Evolutionary conservation across 1,139 yeast genomes (phyloP).

Genomic region (Zygosaccharomyces pseudobailii): DNA sequence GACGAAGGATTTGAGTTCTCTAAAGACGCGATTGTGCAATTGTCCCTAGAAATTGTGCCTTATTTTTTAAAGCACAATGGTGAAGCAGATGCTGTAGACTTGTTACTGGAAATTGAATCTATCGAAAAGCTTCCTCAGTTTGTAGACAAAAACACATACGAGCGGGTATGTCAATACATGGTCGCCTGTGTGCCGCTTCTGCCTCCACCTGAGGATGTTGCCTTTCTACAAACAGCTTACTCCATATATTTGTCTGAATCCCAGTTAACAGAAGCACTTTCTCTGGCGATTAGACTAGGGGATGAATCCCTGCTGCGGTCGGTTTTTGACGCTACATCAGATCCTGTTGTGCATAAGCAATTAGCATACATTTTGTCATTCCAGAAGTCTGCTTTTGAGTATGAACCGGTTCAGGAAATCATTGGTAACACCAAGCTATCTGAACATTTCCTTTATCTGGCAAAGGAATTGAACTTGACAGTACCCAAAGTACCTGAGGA

Average conservation of each 20-base stretch:
- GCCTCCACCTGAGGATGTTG: constrained; percentile 90
- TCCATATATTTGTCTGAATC: constrained; percentile 75
- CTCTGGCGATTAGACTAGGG: constrained; percentile 84
- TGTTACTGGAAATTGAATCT: constrained; percentile 80
- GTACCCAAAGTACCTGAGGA: constrained; percentile 96
- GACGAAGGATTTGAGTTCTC: constrained; percentile 28
- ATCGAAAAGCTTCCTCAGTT: constrained; percentile 77
- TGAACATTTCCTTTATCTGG: constrained; percentile 74
- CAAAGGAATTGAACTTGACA: constrained; percentile 78
- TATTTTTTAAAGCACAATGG: constrained; percentile 92
- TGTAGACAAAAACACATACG: constrained; percentile 80
- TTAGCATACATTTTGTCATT: constrained; percentile 85
- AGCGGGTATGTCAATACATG: constrained; percentile 89
- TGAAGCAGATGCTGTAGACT: constrained; percentile 96
- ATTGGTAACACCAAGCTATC: constrained; percentile 75
- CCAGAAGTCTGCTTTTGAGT: constrained; percentile 77
- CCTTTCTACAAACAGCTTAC: constrained; percentile 87
- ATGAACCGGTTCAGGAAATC: constrained; percentile 79
- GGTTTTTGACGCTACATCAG: constrained; percentile 72
- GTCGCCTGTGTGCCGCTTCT: constrained; percentile 92
- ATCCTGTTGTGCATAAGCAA: constrained; percentile 75
- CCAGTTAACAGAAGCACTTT: constrained; percentile 83
- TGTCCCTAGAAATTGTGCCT: constrained; percentile 79
- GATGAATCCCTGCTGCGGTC: constrained; percentile 71
- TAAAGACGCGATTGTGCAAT: constrained; percentile 47